phyloP scores from a whole-genome alignment of 306 rosid genomes.

The Bauhinia variegata region DNA sequence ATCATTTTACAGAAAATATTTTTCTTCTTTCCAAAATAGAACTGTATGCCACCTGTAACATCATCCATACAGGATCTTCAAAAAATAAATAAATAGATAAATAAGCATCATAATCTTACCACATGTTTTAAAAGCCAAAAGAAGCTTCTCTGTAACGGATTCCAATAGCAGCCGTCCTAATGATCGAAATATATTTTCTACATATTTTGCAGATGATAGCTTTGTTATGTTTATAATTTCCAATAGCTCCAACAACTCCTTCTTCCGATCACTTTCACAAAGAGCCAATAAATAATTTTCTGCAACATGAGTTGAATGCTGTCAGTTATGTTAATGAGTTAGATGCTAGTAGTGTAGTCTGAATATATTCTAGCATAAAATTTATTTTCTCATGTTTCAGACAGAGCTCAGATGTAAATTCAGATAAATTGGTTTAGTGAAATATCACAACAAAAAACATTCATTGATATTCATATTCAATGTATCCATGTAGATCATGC shows the following conservation, averaged over 20 bases:
- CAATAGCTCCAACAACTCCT: constrained; percentile 66
- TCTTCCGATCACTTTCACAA: constrained; percentile 67
- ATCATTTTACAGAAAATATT: not conserved
- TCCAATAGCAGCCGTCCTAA: constrained; percentile 72
- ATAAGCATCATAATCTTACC: constrained; percentile 52
- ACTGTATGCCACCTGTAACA: constrained; percentile 18
- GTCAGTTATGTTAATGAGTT: constrained; percentile 26
- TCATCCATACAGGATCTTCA: constrained; percentile 25
- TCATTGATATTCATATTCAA: constrained; percentile 3
- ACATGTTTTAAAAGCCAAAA: constrained; percentile 53
- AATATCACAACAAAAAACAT: constrained; percentile 23
- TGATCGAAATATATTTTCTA: constrained; percentile 57
- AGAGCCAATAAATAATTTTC: constrained; percentile 81
- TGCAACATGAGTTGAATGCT: constrained; percentile 51
- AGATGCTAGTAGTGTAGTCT: constrained; percentile 18
- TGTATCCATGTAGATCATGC: constrained; percentile 9
- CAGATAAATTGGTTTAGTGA: constrained; percentile 21
- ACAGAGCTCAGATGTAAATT: constrained; percentile 23
- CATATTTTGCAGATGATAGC: constrained; percentile 47
- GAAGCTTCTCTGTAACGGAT: constrained; percentile 66
- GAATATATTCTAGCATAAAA: constrained; percentile 1
- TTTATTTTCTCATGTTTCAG: constrained; percentile 19
- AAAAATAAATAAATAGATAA: too few relatives aligned
- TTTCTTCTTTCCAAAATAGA: constrained; percentile 28
- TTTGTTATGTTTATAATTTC: constrained; percentile 58